These are phyloP conservation scores for Rubia yunnanensis DNA, from an alignment of 257 asterid species.

Conservation along the genomic window DNA sequence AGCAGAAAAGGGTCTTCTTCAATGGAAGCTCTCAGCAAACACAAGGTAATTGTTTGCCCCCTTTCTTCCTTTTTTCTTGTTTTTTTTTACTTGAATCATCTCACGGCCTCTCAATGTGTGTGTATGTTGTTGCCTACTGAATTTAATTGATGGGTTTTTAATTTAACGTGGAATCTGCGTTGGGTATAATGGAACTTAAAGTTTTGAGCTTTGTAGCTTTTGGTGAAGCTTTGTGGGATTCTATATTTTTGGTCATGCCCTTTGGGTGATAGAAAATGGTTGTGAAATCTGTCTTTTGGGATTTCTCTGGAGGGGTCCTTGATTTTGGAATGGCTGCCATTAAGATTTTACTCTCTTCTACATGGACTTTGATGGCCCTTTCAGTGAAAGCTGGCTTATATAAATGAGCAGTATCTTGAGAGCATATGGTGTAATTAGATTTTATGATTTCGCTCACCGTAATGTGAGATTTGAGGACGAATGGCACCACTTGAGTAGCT, in stretches of 20 bases:
- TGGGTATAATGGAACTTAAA: background rate
- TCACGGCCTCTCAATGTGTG: background rate
- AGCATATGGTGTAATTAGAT: background rate
- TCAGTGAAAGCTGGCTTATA: background rate
- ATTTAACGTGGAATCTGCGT: background rate
- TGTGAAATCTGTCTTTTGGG: conserved; percentile 1
- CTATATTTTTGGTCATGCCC: background rate
- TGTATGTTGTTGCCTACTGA: background rate
- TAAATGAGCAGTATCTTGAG: background rate
- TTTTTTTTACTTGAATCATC: background rate
- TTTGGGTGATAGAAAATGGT: background rate
- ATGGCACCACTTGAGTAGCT: background rate
- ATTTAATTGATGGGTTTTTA: background rate
- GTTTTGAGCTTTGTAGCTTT: background rate
- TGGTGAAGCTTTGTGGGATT: background rate
- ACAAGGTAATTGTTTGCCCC: background rate
- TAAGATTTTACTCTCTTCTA: background rate
- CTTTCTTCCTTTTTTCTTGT: background rate
- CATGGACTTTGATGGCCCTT: background rate
- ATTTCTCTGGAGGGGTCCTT: background rate
- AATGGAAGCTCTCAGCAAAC: background rate
- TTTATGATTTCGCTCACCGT: background rate
- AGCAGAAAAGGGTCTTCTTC: conserved; percentile 3
- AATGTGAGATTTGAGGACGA: background rate
- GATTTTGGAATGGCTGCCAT: background rate